Base-by-base conservation (phyloP, 139 green algal genomes). In the Chlorella sp. region DNA sequence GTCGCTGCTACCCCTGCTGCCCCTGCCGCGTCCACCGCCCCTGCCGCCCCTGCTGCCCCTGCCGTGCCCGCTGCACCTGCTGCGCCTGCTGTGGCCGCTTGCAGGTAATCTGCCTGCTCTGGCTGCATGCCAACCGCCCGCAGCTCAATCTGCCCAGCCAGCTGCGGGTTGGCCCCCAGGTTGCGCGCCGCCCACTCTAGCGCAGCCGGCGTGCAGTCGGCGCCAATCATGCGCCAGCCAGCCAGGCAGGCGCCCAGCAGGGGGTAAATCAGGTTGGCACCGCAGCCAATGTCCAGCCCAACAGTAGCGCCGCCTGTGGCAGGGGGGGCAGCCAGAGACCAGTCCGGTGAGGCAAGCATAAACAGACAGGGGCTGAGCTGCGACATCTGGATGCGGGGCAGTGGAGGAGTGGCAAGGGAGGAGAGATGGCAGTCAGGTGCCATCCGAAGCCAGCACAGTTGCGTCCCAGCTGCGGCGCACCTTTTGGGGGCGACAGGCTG, bases 251-350 rank as follows among this genome's bases (percentile, higher is more conserved):
- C 95, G 7, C 96, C 97, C 62, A 99, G 88, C 80, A 99, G 91
- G 41, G 92, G 93, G 90, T 99, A 99, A 84, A 99, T 97, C n/a
- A 94, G 88, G 88, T 95, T 98, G 44, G 95, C 96, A 9, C 97
- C 97, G 82, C 93, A 98, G 34, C 96, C 96, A 30, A 99, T 87
- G 92, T 99, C 96, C 64, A 99, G 64, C 0, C 93, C 96, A 28
- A 82, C 40, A 44, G 75, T 34, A n/a, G 30, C 26, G 16, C 51
- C 51, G 32, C 58, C 77, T 83, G 13, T 76, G 38, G 69, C 3
- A 16, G 24, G 69, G 1, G 17, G 69, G 38, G 32, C 32, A 73
- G 64, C 26, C 3, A 17, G 64, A 28, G 32, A 34, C n/a, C n/a
- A n/a, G n/a, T n/a, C n/a, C n/a, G n/a, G n/a, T n/a, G n/a, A n/a